A percentile compares a stretch with the other conserved stretches of the same genome.
These are phyloP conservation scores for Fusarium annulatum DNA, from an alignment of 2,329 filamentous ascomycete species.

Conservation along the genomic window DNA sequence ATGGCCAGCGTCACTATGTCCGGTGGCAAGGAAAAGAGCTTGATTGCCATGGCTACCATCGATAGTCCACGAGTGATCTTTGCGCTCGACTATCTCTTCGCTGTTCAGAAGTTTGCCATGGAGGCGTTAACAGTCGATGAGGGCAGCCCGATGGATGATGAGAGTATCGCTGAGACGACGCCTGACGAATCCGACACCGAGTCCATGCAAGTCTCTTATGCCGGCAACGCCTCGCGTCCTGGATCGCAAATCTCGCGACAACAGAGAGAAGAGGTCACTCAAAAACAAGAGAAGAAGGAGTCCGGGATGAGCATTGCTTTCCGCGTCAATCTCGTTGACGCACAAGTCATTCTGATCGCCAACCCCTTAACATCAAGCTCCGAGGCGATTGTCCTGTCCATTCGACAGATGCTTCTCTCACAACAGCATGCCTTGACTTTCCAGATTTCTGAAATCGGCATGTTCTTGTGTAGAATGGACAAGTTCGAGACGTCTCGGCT, in stretches of 20 bases:
- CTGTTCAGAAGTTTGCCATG: constrained; percentile 84
- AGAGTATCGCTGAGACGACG: constrained; percentile 64
- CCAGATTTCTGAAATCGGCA: constrained; percentile 92
- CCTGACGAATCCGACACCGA: constrained; percentile 70
- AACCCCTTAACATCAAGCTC: constrained; percentile 91
- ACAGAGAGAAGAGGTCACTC: constrained; percentile 35
- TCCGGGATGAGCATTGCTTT: constrained; percentile 80
- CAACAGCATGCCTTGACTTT: constrained; percentile 94
- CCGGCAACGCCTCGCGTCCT: constrained; percentile 50
- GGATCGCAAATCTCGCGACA: constrained; percentile 45
- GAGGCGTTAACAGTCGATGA: constrained; percentile 75
- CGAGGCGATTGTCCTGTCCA: constrained; percentile 94
- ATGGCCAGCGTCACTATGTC: constrained; percentile 98
- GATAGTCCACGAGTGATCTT: constrained; percentile 96
- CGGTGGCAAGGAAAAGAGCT: constrained; percentile 79
- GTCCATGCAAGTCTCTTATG: constrained; percentile 62
- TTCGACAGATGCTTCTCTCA: constrained; percentile 91
- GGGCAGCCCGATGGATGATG: constrained; percentile 60
- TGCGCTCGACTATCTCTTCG: constrained; percentile 94
- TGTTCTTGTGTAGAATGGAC: constrained; percentile 99
- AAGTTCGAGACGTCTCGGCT: constrained; percentile 91
- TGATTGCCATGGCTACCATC: constrained; percentile 92
- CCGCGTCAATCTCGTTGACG: constrained; percentile 93
- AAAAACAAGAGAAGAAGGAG: constrained; percentile 37
- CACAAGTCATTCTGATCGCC: constrained; percentile 94